Base-by-base conservation (phyloP, 148 eudicot genomes). In the Rhododendron kiyosumense region DNA sequence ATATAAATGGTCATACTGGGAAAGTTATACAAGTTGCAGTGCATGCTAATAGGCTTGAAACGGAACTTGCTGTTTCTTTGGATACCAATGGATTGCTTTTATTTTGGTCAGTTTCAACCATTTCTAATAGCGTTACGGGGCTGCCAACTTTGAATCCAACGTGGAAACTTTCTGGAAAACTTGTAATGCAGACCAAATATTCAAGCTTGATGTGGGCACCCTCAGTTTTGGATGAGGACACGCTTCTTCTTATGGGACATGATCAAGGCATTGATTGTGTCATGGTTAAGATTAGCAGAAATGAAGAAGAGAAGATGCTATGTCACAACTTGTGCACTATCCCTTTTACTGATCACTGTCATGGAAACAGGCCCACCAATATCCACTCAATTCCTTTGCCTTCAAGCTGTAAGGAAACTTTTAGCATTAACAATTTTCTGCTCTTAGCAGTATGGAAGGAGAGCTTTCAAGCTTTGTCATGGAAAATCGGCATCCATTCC, bases 151-250 rank as follows among this genome's bases (percentile, higher is more conserved):
- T 94, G 75, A 90, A 90, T 85, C 94, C 99, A 79, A 83, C 92
- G 11, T 94, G 94, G 94, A 88, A 91, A 89, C 87, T 89, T 49
- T 82, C 85, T 84, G 99, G 98, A 84, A 89, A 90, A 85, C 8
- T 87, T 90, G 38, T 20, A 52, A 18, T 89, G 84, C 86, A 85
- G 48, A 90, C 89, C 81, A 92, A 52, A 75, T 90, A 89, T 91
- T 83, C 89, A 36, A 91, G 92, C 90, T 87, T 97, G 91, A 82
- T 88, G n/a, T 97, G 99, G 99, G 95, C 93, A 54, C 95, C 95
- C 49, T 91, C 92, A 71, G 84, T 91, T 84, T 79, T 89, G 81
- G 90, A 90, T 82, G 91, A 88, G 41, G 92, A 92, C 86, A 82
- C 49, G 6, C 78, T 95, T 91, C 96, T 97, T 90, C 93, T 95